Evolutionary conservation across 192 early-diverging fungal species (phyloP).

Genomic region (Gamsiella multidivaricata): DNA sequence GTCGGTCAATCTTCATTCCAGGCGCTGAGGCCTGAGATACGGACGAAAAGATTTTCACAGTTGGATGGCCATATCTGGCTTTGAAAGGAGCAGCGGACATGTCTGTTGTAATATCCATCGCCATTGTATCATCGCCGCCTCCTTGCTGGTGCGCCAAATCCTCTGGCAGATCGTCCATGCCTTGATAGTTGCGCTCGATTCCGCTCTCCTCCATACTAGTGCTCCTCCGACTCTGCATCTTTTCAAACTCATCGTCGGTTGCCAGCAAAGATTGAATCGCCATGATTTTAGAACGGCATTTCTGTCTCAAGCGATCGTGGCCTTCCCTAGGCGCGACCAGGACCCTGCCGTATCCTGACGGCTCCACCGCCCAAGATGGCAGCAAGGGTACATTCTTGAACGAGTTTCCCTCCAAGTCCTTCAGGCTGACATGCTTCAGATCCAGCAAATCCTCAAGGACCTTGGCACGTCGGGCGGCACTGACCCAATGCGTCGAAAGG

Average conservation of each 20-base stretch:
- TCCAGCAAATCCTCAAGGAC: conserved; percentile 47
- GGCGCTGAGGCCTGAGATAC: neutral
- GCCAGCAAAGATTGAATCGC: conserved; percentile 49
- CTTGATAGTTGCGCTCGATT: neutral
- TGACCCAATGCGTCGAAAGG: conserved; percentile 41
- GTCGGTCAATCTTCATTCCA: neutral
- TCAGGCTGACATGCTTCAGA: conserved; percentile 47
- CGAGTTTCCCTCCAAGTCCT: conserved; percentile 37
- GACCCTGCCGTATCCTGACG: conserved; percentile 1
- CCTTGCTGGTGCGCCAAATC: too few species aligned
- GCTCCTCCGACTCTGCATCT: conserved; percentile 23
- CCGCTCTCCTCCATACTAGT: neutral
- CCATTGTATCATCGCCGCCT: too few species aligned
- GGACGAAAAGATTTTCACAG: too few species aligned
- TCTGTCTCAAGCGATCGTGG: conserved; percentile 34
- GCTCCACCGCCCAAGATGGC: conserved; percentile 34
- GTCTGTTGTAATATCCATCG: neutral
- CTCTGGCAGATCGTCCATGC: neutral
- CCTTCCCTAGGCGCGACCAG: conserved; percentile 19
- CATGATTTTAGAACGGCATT: conserved; percentile 51
- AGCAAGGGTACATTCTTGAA: conserved; percentile 23
- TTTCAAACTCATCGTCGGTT: conserved; percentile 35
- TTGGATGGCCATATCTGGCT: neutral
- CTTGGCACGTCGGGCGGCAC: conserved; percentile 45
- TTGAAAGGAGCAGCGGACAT: too few species aligned